These are phyloP conservation scores for Triglochin maritima DNA, from an alignment of 106 monocot genomes.

Conservation along the genomic window DNA sequence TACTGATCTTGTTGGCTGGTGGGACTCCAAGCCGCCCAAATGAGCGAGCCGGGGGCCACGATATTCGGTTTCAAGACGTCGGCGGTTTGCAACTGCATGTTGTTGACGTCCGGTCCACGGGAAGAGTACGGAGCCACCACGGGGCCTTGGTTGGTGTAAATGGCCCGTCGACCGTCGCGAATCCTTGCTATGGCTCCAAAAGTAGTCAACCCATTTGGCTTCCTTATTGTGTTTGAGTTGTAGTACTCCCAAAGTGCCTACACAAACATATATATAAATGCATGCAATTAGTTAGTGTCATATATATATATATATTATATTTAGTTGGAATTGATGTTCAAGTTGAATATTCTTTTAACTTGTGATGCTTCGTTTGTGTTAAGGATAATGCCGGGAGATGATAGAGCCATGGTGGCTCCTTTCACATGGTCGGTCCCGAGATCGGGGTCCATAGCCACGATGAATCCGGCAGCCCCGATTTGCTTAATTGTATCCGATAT, in stretches of 20 bases:
- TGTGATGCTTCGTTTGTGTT: slow-evolving; percentile 14
- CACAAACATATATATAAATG: not conserved
- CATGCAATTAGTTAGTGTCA: too few species aligned
- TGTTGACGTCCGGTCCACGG: slow-evolving; percentile 66
- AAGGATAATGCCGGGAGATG: slow-evolving; percentile 43
- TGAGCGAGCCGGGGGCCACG: slow-evolving; percentile 53
- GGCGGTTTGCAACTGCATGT: slow-evolving; percentile 40
- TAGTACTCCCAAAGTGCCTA: slow-evolving; percentile 58
- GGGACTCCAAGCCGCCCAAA: slow-evolving; percentile 84
- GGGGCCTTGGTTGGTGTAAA: slow-evolving; percentile 35
- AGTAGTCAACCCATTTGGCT: slow-evolving; percentile 17
- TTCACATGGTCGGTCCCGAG: slow-evolving; percentile 10
- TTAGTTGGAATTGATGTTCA: too few species aligned
- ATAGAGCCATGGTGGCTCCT: slow-evolving; percentile 14
- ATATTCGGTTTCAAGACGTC: slow-evolving; percentile 71
- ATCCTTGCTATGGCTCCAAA: slow-evolving; percentile 46
- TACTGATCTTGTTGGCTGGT: slow-evolving; percentile 23
- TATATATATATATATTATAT: too few species aligned
- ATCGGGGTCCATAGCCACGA: slow-evolving; percentile 30
- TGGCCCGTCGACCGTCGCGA: slow-evolving; percentile 40
- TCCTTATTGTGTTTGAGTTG: slow-evolving; percentile 29
- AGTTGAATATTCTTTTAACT: slow-evolving; percentile 6
- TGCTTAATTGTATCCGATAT: slow-evolving; percentile 23
- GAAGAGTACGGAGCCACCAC: slow-evolving; percentile 55
- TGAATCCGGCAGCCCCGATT: slow-evolving; percentile 58